phyloP scores from a whole-genome alignment of 2,329 filamentous ascomycete species.

The Metarhizium rileyi region DNA sequence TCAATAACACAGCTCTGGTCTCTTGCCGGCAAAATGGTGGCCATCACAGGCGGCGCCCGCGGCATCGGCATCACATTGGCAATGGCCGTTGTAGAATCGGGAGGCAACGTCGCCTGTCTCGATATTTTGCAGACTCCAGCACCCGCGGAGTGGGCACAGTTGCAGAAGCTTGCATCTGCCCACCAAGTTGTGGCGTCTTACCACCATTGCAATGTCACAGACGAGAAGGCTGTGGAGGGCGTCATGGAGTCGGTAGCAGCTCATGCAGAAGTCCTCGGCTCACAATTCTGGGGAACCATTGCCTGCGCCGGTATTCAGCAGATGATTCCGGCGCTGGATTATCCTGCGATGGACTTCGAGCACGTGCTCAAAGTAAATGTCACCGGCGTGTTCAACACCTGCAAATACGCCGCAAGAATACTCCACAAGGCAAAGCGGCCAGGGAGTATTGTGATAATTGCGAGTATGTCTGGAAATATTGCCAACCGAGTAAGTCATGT shows the following conservation, averaged over 20 bases:
- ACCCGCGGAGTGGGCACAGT: constrained; percentile 28
- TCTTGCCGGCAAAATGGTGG: constrained; percentile 32
- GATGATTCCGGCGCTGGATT: constrained; percentile 56
- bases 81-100: constrained; percentile 37
- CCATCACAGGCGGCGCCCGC: constrained; percentile 41
- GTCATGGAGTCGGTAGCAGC: constrained; percentile 26
- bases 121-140: constrained; percentile 31
- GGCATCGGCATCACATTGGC: constrained; percentile 41
- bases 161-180: constrained; percentile 30
- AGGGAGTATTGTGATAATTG: constrained; percentile 58
- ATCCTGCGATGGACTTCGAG: constrained; percentile 63
- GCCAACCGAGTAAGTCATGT: constrained; percentile 39
- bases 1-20: constrained; percentile 30
- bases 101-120: constrained; percentile 38
- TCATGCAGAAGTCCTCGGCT: constrained; percentile 20
- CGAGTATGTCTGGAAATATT: constrained; percentile 59
- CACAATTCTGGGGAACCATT: constrained; percentile 27
- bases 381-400: constrained; percentile 77
- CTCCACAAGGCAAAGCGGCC: constrained; percentile 48
- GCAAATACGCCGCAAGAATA: constrained; percentile 77
- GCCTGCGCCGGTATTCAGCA: constrained; percentile 41
- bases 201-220: constrained; percentile 35
- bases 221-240: constrained; percentile 27
- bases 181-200: constrained; percentile 28
- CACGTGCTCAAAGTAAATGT: constrained; percentile 78